A percentile compares a stretch with the other conserved stretches of the same genome.
Conservation (phyloP, 257 asterid genomes). For the Oldenlandia corymbosa region DNA sequence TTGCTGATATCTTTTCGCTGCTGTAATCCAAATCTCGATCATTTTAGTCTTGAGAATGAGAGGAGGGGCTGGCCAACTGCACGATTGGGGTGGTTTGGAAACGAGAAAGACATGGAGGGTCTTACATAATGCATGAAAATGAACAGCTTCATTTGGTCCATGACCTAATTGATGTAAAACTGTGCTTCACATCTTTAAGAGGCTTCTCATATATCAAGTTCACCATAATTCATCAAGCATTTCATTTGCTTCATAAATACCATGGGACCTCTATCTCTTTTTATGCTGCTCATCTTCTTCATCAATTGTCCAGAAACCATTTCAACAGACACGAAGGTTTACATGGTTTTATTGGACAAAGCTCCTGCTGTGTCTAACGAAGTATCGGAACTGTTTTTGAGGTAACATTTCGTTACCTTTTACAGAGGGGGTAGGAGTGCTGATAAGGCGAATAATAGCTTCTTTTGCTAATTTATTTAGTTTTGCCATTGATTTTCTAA, state of each 20-base stretch:
- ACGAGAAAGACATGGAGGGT: constrained; percentile 25
- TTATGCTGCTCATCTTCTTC: constrained; percentile 22
- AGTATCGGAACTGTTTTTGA: constrained; percentile 6
- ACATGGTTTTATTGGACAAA: constrained; percentile 50
- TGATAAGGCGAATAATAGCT: neutral
- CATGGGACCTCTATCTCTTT: constrained; percentile 26
- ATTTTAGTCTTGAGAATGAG: neutral
- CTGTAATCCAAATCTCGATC: neutral
- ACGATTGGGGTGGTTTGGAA: constrained; percentile 22
- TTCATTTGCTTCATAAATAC: neutral
- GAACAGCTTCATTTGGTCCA: constrained; percentile 3
- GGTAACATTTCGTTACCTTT: constrained; percentile 7
- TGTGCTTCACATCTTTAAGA: constrained; percentile 7
- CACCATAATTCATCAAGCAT: neutral
- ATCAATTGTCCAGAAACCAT: constrained; percentile 13
- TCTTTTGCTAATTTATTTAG: neutral
- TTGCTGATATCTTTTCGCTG: neutral
- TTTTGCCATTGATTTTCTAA: neutral
- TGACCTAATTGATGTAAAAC: constrained; percentile 8
- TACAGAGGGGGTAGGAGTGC: neutral
- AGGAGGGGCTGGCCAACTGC: constrained; percentile 18
- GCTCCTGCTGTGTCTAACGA: constrained; percentile 25
- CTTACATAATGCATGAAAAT: constrained; percentile 13
- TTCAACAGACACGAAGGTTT: constrained; percentile 36
- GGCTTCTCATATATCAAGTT: neutral